These are phyloP conservation scores for Plasmodium fragile DNA, from an alignment of 169 alveolate genomes.

Conservation along the genomic window DNA sequence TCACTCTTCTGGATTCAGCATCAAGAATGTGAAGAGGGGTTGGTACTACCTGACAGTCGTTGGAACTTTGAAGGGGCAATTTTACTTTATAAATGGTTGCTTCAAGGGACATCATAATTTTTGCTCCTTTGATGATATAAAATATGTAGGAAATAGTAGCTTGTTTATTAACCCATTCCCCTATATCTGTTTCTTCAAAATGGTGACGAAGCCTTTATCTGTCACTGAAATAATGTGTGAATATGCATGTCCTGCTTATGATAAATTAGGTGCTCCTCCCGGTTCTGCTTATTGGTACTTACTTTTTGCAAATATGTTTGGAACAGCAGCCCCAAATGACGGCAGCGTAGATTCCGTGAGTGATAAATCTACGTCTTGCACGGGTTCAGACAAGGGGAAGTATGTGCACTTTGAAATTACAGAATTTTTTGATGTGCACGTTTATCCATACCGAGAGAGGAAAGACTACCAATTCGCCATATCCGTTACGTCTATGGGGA, in stretches of 20 bases:
- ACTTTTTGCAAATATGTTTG: constrained; percentile 2
- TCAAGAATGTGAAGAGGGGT: constrained; percentile 47
- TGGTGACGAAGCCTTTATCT: constrained; percentile 26
- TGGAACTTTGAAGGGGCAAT: constrained; percentile 54
- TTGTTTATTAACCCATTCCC: constrained; percentile 59
- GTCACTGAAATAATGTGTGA: constrained; percentile 63
- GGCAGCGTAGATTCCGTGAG: not conserved
- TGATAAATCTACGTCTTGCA: constrained; percentile 2
- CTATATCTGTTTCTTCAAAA: constrained; percentile 25
- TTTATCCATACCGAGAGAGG: constrained; percentile 34
- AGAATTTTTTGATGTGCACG: constrained; percentile 35
- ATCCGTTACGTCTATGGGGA: constrained; percentile 53
- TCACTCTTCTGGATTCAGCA: constrained; percentile 63
- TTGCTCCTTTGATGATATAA: constrained; percentile 68
- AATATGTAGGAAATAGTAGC: constrained; percentile 64
- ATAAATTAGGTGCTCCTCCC: not conserved
- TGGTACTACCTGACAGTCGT: constrained; percentile 68
- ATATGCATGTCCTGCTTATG: constrained; percentile 11
- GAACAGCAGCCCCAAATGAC: not conserved
- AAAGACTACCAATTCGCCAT: constrained; percentile 21
- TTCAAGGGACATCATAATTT: constrained; percentile 64
- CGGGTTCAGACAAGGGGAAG: constrained; percentile 12
- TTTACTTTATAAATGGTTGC: constrained; percentile 61
- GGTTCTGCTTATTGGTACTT: constrained; percentile 23
- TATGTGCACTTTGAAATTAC: constrained; percentile 57